Conservation (phyloP, 1,284 basidiomycete species). For the Moesziomyces parantarcticus region DNA sequence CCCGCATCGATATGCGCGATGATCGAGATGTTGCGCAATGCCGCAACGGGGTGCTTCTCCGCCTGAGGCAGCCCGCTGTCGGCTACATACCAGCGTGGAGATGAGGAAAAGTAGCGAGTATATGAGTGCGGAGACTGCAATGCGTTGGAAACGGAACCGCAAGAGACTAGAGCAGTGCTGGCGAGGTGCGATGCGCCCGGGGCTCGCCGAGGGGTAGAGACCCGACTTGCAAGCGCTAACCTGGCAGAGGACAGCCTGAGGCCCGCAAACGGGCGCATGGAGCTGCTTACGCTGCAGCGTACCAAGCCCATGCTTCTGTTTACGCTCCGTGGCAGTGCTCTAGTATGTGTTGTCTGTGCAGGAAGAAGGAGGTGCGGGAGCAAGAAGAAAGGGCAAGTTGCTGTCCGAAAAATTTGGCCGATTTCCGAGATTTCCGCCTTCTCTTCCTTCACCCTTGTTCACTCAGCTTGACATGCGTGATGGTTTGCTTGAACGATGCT, state of each 20-base stretch:
- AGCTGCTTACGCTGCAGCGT: constrained; percentile 2
- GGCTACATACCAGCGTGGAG: neutral
- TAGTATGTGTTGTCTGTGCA: neutral
- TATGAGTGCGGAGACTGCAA: too few species aligned
- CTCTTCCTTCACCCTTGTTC: neutral
- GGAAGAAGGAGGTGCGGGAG: neutral
- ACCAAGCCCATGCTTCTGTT: constrained; percentile 8
- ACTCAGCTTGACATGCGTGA: too few species aligned
- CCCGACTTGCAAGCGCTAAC: neutral
- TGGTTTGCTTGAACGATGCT: too few species aligned
- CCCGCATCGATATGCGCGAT: constrained; percentile 75
- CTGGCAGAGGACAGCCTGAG: neutral
- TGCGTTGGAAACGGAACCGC: neutral
- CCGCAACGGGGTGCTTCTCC: constrained; percentile 28
- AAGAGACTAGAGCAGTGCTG: neutral
- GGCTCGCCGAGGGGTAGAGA: neutral
- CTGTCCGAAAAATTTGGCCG: constrained; percentile 23
- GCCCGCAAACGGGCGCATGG: neutral
- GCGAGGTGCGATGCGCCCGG: neutral
- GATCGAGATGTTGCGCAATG: constrained; percentile 57
- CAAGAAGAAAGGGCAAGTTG: constrained; percentile 1
- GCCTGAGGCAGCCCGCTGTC: constrained; percentile 12
- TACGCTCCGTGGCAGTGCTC: too few species aligned
- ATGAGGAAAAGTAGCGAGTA: constrained; percentile 6
- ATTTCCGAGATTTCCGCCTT: constrained; percentile 25